Percentiles rank a stretch among this genome's conserved stretches.
phyloP scores from a whole-genome alignment of 345 rosid species.

The Raphanus sativus region DNA sequence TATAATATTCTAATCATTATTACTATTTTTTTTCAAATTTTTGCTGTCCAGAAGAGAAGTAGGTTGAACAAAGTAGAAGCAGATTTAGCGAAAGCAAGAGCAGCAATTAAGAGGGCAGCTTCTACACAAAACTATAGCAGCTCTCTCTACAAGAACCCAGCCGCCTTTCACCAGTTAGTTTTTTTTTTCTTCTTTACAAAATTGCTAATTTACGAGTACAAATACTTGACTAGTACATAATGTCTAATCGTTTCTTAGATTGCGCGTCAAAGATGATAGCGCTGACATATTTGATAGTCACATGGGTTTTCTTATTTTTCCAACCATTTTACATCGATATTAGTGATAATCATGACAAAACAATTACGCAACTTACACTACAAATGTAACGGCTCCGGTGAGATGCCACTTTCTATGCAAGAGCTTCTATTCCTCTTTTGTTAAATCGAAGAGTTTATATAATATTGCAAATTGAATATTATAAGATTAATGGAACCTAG shows the following conservation, averaged over 20 bases:
- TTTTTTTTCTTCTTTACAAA: not conserved
- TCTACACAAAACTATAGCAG: slow-evolving; percentile 44
- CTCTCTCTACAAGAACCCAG: slow-evolving; percentile 51
- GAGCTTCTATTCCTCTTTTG: not conserved
- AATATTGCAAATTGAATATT: not conserved
- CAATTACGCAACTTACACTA: slow-evolving; percentile 5
- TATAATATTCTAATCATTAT: not conserved
- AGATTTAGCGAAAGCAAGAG: slow-evolving; percentile 50
- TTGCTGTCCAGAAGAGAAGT: slow-evolving; percentile 36
- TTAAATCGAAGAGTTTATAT: not conserved
- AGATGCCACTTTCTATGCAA: slow-evolving; percentile 12
- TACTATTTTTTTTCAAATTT: not conserved
- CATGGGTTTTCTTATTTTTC: not conserved
- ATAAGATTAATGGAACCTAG: not conserved
- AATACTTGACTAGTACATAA: not conserved
- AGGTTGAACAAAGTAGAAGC: slow-evolving; percentile 42
- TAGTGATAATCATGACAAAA: slow-evolving; percentile 3
- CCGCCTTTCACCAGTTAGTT: slow-evolving; percentile 63
- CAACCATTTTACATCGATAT: slow-evolving; percentile 9
- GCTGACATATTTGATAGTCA: slow-evolving; percentile 9
- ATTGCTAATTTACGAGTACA: not conserved
- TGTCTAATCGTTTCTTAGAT: not conserved
- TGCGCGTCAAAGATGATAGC: not conserved
- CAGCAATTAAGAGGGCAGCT: slow-evolving; percentile 48
- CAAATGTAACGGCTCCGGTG: slow-evolving; percentile 8